Evolutionary conservation across 129 eudicot genomes (phyloP), one percentile per base, ranked within the genome.

Genomic region (Flaveria sonorensis): DNA sequence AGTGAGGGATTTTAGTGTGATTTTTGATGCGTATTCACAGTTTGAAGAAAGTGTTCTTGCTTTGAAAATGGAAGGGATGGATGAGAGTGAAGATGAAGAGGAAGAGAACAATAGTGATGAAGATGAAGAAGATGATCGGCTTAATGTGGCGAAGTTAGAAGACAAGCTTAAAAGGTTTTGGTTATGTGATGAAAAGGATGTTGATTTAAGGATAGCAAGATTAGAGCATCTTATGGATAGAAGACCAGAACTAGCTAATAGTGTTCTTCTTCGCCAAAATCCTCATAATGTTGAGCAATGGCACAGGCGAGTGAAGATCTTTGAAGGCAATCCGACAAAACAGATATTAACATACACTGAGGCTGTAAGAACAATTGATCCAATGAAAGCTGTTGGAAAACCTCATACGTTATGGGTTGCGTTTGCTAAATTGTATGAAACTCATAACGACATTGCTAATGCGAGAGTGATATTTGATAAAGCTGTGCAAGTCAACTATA

Each of bases 381-480:
- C 98, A 32, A 87, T 94, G 96, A 91, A 94, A 79, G 96, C 98
- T 10, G 96, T 94, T 65, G 98, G 98, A 50, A 94, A 91, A 81
- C 98, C 97, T 20, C 98, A 90, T 82, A 93, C 97, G 3, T 73
- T 94, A 73, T 94, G 98, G 98, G 97, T 91, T 70, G 96, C 98
- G 6, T 89, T 94, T 86, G 97, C 97, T 1, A 94, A 91, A 39
- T 76, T 94, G 72, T 94, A 91, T 87, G 97, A 91, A 67, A 82
- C 53, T 67, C 93, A 91, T 83, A 86, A 83, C 16, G 98, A 91
- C 83, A 77, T 91, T 70, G 85, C 82, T 20, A 91, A 91, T 87
- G 97, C 98, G 15, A 85, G 98, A 28, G 96, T 91, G 45, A 89
- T 94, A 24, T 94, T 91, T 75, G 97, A 91, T 57, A 91, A 94